Conservation (phyloP, 2,329 filamentous ascomycete genomes). For the Phialophora verrucosa region DNA sequence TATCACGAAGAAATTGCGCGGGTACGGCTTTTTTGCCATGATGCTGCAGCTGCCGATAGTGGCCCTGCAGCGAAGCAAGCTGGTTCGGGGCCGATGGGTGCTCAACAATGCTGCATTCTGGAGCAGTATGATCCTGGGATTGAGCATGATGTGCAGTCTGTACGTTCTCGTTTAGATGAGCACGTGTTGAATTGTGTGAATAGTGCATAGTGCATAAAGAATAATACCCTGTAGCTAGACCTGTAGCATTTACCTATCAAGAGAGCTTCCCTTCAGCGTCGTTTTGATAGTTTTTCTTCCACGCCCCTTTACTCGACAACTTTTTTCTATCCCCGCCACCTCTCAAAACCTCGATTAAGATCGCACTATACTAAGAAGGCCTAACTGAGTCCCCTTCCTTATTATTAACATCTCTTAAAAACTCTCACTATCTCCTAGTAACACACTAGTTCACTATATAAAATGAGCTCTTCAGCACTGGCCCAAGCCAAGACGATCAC, state of each 20-base stretch:
- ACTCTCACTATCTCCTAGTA: not conserved
- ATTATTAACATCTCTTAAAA: not conserved
- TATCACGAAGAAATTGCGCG: conserved; percentile 94
- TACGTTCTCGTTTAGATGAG: conserved; percentile 60
- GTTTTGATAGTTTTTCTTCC: not conserved
- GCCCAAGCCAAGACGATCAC: not conserved
- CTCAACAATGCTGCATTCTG: conserved; percentile 91
- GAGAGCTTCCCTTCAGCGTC: not conserved
- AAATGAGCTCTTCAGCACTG: not conserved
- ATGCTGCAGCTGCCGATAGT: conserved; percentile 97
- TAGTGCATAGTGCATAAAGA: conserved; percentile 1
- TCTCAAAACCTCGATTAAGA: not conserved
- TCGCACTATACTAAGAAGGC: not conserved
- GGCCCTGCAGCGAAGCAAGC: conserved; percentile 81
- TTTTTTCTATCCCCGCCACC: not conserved
- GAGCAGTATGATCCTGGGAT: conserved; percentile 86
- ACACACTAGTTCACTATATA: not conserved
- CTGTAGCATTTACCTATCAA: not conserved
- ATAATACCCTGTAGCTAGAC: not conserved
- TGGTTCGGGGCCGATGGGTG: conserved; percentile 74
- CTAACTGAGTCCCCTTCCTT: not conserved
- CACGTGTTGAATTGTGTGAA: not conserved
- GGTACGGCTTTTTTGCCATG: conserved; percentile 92
- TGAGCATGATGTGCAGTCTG: conserved; percentile 72
- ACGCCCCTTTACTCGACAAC: not conserved